Evolutionary conservation across 768 basidiomycete genomes (phyloP), one percentile per base, ranked within the genome.

Genomic region (Amanita pseudoporphyria): DNA sequence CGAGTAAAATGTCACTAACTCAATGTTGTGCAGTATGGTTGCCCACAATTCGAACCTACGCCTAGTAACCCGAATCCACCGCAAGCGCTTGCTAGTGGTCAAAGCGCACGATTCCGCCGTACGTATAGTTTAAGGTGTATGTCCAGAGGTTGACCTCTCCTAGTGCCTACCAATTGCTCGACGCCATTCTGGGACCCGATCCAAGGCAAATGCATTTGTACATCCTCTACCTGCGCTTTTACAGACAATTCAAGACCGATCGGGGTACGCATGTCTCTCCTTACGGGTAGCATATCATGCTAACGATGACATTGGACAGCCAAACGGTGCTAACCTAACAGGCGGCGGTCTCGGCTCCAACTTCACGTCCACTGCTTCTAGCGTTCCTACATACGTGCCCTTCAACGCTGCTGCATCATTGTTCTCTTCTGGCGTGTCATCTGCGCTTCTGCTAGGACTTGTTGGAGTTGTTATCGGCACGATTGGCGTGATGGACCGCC

Each of bases 151-250:
- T 19, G 36, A 28, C 6, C 12, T 4, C 45, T 33, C 47, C 28
- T 47, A 84, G 82, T 87, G 2, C 77, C 84, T 19, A 51, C 71
- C 18, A 84, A 84, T 65, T 87, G 85, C 63, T 81, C 82, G 3
- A 87, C 84, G 9, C 72, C 82, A 3, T 89, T 84, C 72, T 88
- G 84, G 84, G 86, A 89, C 62, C 87, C 87, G 1, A 72, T 87
- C 45, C 68, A 55, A 22, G 81, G 78, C 56, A 64, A 70, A 32
- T 89, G 87, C 55, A 64, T 81, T 45, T 89, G 86, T 64, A 72
- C 64, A 0, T 71, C 74, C 1, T 54, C 52, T 45, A 66, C 64
- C 1, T 89, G 88, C 61, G 66, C 71, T 1, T 89, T 88, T 63
- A 61, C 63, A 3, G 87, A 90, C 57, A 62, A 71, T 37, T 75